Percentiles rank a stretch among this genome's conserved stretches.
These are phyloP conservation scores for Podospora appendiculata DNA, from an alignment of 495 filamentous ascomycete species.

Conservation along the genomic window DNA sequence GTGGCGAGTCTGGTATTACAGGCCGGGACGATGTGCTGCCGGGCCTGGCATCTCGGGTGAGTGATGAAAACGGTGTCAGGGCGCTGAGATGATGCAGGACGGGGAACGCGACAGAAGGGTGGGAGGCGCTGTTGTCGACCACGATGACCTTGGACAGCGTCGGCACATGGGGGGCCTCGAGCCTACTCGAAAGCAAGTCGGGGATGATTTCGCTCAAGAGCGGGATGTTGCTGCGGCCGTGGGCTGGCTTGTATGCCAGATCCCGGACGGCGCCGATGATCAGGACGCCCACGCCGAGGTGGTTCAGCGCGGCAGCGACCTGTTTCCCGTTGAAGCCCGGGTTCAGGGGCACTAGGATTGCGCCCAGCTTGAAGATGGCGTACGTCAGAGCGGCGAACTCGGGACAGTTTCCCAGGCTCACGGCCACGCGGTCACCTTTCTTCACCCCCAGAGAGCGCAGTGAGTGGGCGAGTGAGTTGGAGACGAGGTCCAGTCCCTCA, in stretches of 20 bases:
- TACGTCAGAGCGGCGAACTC: conserved; percentile 81
- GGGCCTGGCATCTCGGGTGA: conserved; percentile 27
- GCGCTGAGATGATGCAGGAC: conserved; percentile 11
- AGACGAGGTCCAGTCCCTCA: conserved; percentile 60
- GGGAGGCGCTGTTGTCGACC: conserved; percentile 69
- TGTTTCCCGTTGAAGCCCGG: conserved; percentile 80
- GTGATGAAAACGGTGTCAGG: conserved; percentile 47
- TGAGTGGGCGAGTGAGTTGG: conserved; percentile 70
- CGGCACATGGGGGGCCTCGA: conserved; percentile 60
- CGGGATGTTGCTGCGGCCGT: conserved; percentile 60
- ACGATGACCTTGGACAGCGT: conserved; percentile 63
- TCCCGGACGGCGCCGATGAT: conserved; percentile 84
- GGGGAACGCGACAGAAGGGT: conserved; percentile 25
- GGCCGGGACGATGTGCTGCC: conserved; percentile 26
- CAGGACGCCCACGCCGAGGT: conserved; percentile 67
- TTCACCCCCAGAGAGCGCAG: conserved; percentile 64
- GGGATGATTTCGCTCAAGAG: conserved; percentile 60
- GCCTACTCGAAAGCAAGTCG: conserved; percentile 41
- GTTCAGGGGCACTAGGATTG: conserved; percentile 86
- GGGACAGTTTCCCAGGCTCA: conserved; percentile 76
- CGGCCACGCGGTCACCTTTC: conserved; percentile 80
- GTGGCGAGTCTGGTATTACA: conserved; percentile 34
- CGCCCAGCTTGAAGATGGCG: conserved; percentile 86
- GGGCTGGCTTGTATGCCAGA: conserved; percentile 67
- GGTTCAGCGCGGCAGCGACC: conserved; percentile 67